These are phyloP conservation scores for Blastocystis sp. DNA, from an alignment of 352 stramenopile species.

Conservation along the genomic window DNA sequence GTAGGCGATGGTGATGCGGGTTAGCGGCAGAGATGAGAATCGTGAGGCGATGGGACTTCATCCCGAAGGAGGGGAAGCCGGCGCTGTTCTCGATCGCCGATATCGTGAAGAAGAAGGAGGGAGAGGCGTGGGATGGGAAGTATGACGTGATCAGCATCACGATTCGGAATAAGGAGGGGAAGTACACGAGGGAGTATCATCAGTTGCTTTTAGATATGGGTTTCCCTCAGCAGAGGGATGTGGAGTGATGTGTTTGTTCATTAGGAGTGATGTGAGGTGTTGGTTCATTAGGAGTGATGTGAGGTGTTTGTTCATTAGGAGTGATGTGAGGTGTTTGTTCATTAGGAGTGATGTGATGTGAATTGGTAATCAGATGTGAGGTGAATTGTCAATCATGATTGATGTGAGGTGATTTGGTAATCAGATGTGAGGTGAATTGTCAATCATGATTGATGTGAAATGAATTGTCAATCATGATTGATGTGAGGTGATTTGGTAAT, in stretches of 20 bases:
- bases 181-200: conserved; percentile 61
- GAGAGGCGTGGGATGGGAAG: neutral
- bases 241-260: conserved; percentile 31
- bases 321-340: neutral
- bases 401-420: too few relatives aligned
- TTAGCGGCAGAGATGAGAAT: conserved; percentile 61
- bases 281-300: neutral
- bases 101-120: conserved; percentile 18
- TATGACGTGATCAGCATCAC: conserved; percentile 32
- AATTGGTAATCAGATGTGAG: too few relatives aligned
- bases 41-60: conserved; percentile 53
- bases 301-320: neutral
- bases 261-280: neutral
- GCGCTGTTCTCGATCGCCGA: conserved; percentile 71
- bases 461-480: too few relatives aligned
- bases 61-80: conserved; percentile 71
- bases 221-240: conserved; percentile 58
- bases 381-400: too few relatives aligned
- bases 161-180: conserved; percentile 64
- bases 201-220: conserved; percentile 66
- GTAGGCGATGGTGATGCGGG: neutral
- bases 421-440: too few relatives aligned
- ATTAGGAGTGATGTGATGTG: too few relatives aligned
- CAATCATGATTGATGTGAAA: too few relatives aligned
- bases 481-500: too few relatives aligned